A percentile compares a stretch with the other conserved stretches of the same genome.
phyloP scores from a whole-genome alignment of 164 flowering plant species.

The Chimonanthus salicifolius region DNA sequence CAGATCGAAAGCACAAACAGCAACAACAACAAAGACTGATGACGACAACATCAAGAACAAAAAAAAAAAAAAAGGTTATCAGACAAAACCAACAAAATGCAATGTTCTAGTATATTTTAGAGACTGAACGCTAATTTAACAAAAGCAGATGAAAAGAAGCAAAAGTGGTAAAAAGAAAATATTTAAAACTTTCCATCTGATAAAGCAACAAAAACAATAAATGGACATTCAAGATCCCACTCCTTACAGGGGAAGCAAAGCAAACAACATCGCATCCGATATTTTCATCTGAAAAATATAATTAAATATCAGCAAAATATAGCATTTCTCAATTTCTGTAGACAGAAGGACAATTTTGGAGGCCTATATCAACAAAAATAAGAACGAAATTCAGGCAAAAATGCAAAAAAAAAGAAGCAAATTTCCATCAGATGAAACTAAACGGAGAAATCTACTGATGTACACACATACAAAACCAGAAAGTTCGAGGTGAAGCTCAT shows the following conservation, averaged over 20 bases:
- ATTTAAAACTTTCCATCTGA: background rate
- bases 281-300: background rate
- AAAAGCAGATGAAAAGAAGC: too few species aligned
- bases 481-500: background rate
- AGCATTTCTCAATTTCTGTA: background rate
- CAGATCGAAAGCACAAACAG: too few species aligned
- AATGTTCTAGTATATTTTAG: background rate
- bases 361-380: background rate
- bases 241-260: background rate
- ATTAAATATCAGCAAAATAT: background rate
- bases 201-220: background rate
- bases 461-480: background rate
- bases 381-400: background rate
- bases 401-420: background rate
- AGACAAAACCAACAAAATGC: background rate
- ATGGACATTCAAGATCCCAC: background rate
- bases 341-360: background rate
- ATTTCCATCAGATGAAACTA: background rate
- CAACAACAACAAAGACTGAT: background rate
- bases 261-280: background rate
- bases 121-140: background rate
- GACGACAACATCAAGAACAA: background rate
- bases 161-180: too few species aligned
- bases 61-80: too few species aligned
- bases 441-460: background rate